phyloP scores from a whole-genome alignment of 2,329 filamentous ascomycete species.

The Byssothecium circinans region DNA sequence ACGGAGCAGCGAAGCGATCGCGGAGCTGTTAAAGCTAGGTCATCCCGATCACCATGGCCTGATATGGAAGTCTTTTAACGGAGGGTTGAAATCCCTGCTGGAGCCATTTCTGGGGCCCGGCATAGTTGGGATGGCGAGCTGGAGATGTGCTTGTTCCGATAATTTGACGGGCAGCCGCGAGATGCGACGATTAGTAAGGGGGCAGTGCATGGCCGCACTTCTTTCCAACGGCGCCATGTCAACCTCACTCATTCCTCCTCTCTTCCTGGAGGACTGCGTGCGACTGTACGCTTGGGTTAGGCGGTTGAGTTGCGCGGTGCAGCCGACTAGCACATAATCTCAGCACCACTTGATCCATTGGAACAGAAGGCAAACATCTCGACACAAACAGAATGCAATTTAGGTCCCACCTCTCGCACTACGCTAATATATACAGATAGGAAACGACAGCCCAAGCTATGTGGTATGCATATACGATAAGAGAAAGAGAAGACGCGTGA shows the following conservation, averaged over 20 bases:
- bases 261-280: not conserved
- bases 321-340: not conserved
- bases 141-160: too few species aligned
- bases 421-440: constrained; percentile 19
- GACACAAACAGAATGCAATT: not conserved
- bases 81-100: not conserved
- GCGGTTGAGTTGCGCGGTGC: not conserved
- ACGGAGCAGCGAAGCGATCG: not conserved
- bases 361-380: not conserved
- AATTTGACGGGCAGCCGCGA: not conserved
- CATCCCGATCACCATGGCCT: constrained; percentile 11
- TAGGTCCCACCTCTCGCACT: not conserved
- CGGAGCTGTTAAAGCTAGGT: constrained; percentile 1
- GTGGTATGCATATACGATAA: constrained; percentile 3
- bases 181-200: constrained; percentile 29
- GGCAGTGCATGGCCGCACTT: constrained; percentile 21
- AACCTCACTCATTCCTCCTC: constrained; percentile 10
- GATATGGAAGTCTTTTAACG: not conserved
- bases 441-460: constrained; percentile 10
- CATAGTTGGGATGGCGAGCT: not conserved
- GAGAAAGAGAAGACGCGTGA: constrained; percentile 1
- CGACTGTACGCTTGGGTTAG: not conserved
- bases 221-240: not conserved
- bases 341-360: not conserved
- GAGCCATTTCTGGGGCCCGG: not conserved